Conservation (phyloP, 805 yeast genomes). For the Yarrowia bubula region DNA sequence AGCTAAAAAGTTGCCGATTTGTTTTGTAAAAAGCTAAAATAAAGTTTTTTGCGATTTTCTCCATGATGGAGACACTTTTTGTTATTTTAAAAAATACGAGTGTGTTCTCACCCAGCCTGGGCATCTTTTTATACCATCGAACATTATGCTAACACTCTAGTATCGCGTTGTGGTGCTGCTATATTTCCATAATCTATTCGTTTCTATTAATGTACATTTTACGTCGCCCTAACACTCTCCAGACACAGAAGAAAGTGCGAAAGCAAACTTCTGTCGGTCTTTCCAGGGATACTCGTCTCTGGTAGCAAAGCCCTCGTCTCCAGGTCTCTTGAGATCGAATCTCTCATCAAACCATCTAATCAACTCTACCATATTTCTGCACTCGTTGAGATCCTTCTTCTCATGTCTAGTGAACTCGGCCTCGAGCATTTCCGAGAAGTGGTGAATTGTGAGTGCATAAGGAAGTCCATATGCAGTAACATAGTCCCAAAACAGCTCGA, state of each 20-base stretch:
- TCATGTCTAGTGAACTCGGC: constrained; percentile 48
- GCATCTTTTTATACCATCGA: too few relatives aligned
- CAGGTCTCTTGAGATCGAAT: constrained; percentile 63
- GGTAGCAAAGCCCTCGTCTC: constrained; percentile 68
- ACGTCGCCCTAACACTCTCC: too few relatives aligned
- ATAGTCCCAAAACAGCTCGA: constrained; percentile 79
- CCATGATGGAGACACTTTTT: too few relatives aligned
- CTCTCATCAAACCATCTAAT: constrained; percentile 78
- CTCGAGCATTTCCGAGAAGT: constrained; percentile 81
- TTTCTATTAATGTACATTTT: too few relatives aligned
- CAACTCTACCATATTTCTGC: constrained; percentile 57
- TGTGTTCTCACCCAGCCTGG: too few relatives aligned
- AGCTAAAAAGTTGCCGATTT: neutral
- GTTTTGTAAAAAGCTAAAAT: too few relatives aligned
- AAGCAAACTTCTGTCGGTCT: neutral
- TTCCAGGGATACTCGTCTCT: constrained; percentile 48
- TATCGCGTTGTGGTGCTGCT: too few relatives aligned
- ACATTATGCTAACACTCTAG: too few relatives aligned
- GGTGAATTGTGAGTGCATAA: constrained; percentile 81
- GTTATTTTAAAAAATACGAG: too few relatives aligned
- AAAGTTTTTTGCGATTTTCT: too few relatives aligned
- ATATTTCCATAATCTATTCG: too few relatives aligned
- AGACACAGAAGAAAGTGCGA: too few relatives aligned
- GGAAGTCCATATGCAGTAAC: constrained; percentile 81
- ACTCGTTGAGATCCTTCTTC: constrained; percentile 63